phyloP scores from a whole-genome alignment of 1,284 basidiomycete genomes.

The Marasmius oreades region DNA sequence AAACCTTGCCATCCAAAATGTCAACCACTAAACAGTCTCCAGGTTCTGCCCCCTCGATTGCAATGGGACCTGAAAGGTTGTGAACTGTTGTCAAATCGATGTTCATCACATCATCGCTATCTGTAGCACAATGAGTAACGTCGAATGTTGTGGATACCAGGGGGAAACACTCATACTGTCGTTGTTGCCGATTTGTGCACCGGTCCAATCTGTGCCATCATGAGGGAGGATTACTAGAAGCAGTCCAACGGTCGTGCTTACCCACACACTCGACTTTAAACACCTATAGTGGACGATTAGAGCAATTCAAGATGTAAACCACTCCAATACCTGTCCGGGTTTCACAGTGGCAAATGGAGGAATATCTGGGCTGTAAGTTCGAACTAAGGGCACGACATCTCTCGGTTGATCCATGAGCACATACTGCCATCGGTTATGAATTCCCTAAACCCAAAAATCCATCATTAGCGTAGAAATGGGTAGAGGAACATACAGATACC shows the following conservation, averaged over 20 bases:
- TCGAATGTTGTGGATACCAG: background rate
- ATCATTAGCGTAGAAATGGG: background rate
- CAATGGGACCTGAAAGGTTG: conserved; percentile 74
- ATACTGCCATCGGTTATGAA: conserved; percentile 76
- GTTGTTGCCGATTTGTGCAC: conserved; percentile 73
- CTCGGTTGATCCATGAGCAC: conserved; percentile 22
- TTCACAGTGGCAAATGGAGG: conserved; percentile 63
- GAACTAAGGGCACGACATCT: background rate
- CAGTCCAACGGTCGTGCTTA: conserved; percentile 25
- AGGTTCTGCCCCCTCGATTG: conserved; percentile 71
- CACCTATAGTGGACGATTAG: conserved; percentile 32
- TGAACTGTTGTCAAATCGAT: conserved; percentile 67
- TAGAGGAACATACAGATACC: conserved; percentile 28
- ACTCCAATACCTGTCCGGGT: conserved; percentile 49
- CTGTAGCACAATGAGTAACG: conserved; percentile 27
- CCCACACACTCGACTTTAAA: conserved; percentile 77
- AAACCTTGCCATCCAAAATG: conserved; percentile 59
- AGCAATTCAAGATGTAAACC: background rate
- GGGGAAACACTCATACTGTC: conserved; percentile 44
- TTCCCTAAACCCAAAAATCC: conserved; percentile 35
- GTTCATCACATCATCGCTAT: conserved; percentile 64
- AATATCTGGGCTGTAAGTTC: conserved; percentile 54
- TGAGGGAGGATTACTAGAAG: conserved; percentile 1
- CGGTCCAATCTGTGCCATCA: conserved; percentile 59
- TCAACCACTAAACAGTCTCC: conserved; percentile 80